Base-by-base conservation (phyloP, 441 rosid species). In the Adansonia gregorii region DNA sequence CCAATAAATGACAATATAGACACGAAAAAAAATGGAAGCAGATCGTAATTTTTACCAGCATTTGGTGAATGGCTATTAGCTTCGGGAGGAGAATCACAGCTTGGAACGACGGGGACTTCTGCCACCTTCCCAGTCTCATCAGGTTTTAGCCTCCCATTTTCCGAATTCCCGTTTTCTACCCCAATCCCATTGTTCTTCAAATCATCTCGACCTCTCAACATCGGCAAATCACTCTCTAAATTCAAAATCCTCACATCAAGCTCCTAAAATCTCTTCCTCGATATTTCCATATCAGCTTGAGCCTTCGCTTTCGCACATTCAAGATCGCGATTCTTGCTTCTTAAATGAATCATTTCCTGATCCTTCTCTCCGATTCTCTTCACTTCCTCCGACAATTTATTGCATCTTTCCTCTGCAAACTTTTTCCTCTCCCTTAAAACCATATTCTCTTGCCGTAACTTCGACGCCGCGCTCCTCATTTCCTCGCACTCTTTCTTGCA, bases 371-470 rank as follows among this genome's bases (percentile, higher is more conserved):
- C 78, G 46, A 73, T 17, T 9, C 69, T 76, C 61, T 80, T 45
- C 74, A 76, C 19, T n/a, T 80, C 77, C 56, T 82, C 80, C 27
- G 75, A 11, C 66, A 76, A 56, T 41, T 19, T 76, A n/a, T 17
- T 45, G 20, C 56, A n/a, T 39, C 49, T 73, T 31, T 78, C 78
- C 52, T 80, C 73, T 12, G 61, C n/a, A 52, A 0, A 2, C 64
- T 51, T 75, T 69, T 70, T 15, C 17, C 73, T 78, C 56, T 75
- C 8, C 51, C 10, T 5, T 11, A 72, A 17, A n/a, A 54, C 63
- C 49, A 15, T 15, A 6, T 60, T 68, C 5, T 75, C 86, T 35
- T 68, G 73, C 8, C 35, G 73, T 27, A 77, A 7, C 10, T 5
- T n/a, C 9, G 49, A 56, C 15, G 41, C 55, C 10, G 8, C 9